These are phyloP conservation scores for Rhodotorula sp. DNA, from an alignment of 1,284 basidiomycete genomes.

Conservation along the genomic window DNA sequence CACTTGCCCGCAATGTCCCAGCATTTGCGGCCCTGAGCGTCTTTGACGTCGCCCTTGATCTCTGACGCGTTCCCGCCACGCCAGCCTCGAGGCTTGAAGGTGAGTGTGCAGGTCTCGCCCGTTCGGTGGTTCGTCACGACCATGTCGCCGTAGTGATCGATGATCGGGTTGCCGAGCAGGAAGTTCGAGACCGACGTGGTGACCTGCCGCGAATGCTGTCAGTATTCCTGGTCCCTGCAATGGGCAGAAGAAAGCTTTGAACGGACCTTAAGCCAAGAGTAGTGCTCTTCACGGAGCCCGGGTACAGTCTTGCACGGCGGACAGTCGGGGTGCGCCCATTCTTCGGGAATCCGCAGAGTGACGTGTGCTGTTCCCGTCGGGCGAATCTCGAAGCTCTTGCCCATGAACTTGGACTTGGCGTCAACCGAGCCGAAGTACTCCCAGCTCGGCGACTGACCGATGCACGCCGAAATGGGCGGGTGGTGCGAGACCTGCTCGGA, in stretches of 20 bases:
- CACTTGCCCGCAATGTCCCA: slow-evolving; percentile 95
- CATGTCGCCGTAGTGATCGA: slow-evolving; percentile 97
- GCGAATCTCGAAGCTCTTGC: slow-evolving; percentile 92
- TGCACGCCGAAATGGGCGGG: slow-evolving; percentile 88
- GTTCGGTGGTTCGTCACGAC: slow-evolving; percentile 89
- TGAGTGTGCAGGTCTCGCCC: slow-evolving; percentile 80
- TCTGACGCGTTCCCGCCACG: slow-evolving; percentile 86
- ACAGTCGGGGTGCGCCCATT: slow-evolving; percentile 53
- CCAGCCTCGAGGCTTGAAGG: slow-evolving; percentile 96
- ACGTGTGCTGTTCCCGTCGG: slow-evolving; percentile 92
- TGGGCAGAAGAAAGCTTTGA: accelerated
- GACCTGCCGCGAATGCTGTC: slow-evolving; percentile 51
- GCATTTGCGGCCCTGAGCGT: slow-evolving; percentile 62
- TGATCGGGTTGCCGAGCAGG: slow-evolving; percentile 84
- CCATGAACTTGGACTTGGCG: slow-evolving; percentile 84
- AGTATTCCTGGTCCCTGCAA: not conserved
- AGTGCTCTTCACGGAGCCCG: slow-evolving; percentile 72
- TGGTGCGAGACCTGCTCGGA: slow-evolving; percentile 80
- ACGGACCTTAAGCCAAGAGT: slow-evolving; percentile 86
- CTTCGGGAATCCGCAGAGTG: slow-evolving; percentile 72
- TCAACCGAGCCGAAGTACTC: slow-evolving; percentile 82
- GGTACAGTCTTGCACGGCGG: slow-evolving; percentile 46
- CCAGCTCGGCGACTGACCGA: slow-evolving; percentile 85
- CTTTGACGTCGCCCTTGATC: slow-evolving; percentile 79
- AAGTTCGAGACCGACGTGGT: slow-evolving; percentile 92